Evolutionary conservation across 306 rosid species (phyloP).

Genomic region (Acacia confusa): DNA sequence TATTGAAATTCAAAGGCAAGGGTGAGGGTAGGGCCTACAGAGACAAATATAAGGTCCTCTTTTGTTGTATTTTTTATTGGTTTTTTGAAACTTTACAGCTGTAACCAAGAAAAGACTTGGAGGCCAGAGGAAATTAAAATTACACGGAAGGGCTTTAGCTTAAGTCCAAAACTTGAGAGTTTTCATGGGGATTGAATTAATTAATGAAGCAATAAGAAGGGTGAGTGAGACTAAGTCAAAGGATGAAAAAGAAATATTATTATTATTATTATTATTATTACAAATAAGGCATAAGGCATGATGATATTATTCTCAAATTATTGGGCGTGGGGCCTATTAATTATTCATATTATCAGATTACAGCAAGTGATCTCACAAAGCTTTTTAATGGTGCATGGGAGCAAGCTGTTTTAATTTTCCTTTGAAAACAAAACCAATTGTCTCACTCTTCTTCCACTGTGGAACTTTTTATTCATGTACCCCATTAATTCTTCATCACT

Average conservation of each 20-base stretch:
- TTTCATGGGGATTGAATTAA: slow-evolving; percentile 44
- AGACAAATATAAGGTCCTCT: slow-evolving; percentile 51
- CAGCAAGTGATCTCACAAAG: background rate
- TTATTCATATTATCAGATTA: background rate
- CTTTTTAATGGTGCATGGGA: slow-evolving; percentile 41
- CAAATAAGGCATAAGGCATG: slow-evolving; percentile 40
- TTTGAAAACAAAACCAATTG: slow-evolving; percentile 44
- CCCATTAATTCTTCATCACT: slow-evolving; percentile 59
- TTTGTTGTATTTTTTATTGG: slow-evolving; percentile 47
- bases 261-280: slow-evolving; percentile 27
- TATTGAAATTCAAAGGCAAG: slow-evolving; percentile 25
- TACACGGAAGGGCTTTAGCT: slow-evolving; percentile 33
- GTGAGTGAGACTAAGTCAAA: slow-evolving; percentile 48
- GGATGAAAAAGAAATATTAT: slow-evolving; percentile 27
- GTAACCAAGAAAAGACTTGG: slow-evolving; percentile 44
- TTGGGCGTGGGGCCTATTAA: slow-evolving; percentile 47
- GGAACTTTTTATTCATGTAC: slow-evolving; percentile 40
- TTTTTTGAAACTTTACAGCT: slow-evolving; percentile 73
- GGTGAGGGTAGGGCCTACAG: slow-evolving; percentile 39
- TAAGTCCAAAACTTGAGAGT: slow-evolving; percentile 19
- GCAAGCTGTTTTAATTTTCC: slow-evolving; percentile 57
- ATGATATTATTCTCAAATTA: slow-evolving; percentile 72
- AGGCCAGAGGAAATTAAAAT: slow-evolving; percentile 8
- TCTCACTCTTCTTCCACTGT: slow-evolving; percentile 8
- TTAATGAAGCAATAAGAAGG: slow-evolving; percentile 22